Conservation (phyloP, 306 rosid species). For the Casuarina glauca region DNA sequence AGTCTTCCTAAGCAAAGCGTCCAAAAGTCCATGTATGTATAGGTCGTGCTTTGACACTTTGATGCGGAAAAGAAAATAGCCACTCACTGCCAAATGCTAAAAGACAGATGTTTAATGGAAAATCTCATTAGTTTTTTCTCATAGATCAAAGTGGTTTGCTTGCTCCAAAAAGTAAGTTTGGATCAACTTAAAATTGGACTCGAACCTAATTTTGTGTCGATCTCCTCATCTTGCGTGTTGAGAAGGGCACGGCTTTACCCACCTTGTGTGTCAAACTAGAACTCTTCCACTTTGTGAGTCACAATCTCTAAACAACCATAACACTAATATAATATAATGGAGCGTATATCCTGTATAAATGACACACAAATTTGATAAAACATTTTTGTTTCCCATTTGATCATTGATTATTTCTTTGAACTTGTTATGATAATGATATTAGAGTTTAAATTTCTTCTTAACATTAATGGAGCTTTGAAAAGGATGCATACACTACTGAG, state of each 20-base stretch:
- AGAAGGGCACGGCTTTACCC: constrained; percentile 23
- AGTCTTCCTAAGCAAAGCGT: background rate
- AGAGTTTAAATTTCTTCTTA: too few species aligned
- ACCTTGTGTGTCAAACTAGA: constrained; percentile 32
- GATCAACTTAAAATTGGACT: background rate
- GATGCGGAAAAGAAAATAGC: background rate
- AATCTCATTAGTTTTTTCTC: constrained; percentile 10
- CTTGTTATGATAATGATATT: too few species aligned
- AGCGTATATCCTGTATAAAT: too few species aligned
- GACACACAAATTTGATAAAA: too few species aligned
- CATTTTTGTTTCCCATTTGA: too few species aligned
- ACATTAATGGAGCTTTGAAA: too few species aligned
- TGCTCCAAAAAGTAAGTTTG: constrained; percentile 25
- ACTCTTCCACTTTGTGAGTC: background rate
- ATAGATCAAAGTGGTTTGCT: constrained; percentile 23
- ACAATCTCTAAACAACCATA: too few species aligned
- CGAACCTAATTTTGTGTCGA: constrained; percentile 14
- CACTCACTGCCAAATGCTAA: constrained; percentile 17
- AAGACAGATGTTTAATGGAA: constrained; percentile 23
- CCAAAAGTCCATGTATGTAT: constrained; percentile 6
- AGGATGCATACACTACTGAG: too few species aligned
- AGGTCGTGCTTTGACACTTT: background rate
- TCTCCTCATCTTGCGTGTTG: constrained; percentile 35
- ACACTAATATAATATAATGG: too few species aligned
- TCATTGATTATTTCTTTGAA: too few species aligned